phyloP scores from a whole-genome alignment of 1,284 basidiomycete genomes.

The Malassezia slooffiae region DNA sequence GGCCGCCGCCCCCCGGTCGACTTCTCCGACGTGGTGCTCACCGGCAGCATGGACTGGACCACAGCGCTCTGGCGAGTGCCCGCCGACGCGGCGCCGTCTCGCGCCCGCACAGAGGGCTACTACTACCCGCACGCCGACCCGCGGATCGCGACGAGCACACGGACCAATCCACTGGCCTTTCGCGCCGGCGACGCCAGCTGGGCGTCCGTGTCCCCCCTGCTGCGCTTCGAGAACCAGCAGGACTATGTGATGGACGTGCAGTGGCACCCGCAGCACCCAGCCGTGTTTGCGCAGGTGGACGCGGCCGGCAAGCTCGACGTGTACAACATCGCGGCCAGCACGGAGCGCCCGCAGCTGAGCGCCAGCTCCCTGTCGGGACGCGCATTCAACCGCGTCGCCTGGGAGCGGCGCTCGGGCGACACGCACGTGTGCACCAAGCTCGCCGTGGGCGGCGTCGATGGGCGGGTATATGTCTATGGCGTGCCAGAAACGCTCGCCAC shows the following conservation, averaged over 20 bases:
- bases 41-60: slow-evolving; percentile 40
- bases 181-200: slow-evolving; percentile 2
- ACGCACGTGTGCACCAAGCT: too few relatives aligned
- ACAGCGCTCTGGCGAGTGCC: slow-evolving; percentile 30
- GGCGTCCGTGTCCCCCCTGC: slow-evolving; percentile 8
- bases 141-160: slow-evolving; percentile 13
- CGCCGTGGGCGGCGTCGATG: slow-evolving; percentile 81
- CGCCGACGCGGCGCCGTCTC: slow-evolving; percentile 5
- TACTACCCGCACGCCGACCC: slow-evolving; percentile 14
- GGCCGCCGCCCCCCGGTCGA: slow-evolving; percentile 54
- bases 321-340: slow-evolving; percentile 89
- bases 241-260: slow-evolving; percentile 90
- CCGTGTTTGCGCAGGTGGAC: slow-evolving; percentile 83
- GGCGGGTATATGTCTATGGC: slow-evolving; percentile 78
- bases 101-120: background rate
- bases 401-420: slow-evolving; percentile 61
- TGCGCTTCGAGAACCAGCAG: slow-evolving; percentile 13
- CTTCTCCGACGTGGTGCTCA: slow-evolving; percentile 87
- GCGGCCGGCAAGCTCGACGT: slow-evolving; percentile 88
- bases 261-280: slow-evolving; percentile 93
- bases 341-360: slow-evolving; percentile 52
- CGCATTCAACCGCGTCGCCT: slow-evolving; percentile 87
- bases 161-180: slow-evolving; percentile 15
- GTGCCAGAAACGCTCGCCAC: slow-evolving; percentile 17
- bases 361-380: slow-evolving; percentile 50